Conservation (phyloP, 169 alveolate species). For the Neospora caninum region DNA sequence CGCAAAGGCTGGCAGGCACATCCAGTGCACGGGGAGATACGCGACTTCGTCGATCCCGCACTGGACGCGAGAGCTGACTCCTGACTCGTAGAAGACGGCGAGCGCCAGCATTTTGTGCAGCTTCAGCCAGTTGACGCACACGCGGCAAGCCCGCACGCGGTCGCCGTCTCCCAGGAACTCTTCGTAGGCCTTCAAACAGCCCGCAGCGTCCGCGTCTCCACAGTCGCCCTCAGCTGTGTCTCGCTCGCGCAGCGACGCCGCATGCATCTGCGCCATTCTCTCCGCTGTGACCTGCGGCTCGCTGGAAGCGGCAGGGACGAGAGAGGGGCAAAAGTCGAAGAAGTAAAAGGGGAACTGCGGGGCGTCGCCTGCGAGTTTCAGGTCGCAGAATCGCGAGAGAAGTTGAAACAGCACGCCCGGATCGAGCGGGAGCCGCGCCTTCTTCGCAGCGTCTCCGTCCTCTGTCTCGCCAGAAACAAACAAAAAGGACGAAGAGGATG, state of each 20-base stretch:
- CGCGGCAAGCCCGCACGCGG: not conserved
- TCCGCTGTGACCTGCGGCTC: no score
- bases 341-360: not conserved
- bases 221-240: not conserved
- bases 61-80: not conserved
- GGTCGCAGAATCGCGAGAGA: constrained; percentile 1
- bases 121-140: constrained; percentile 39
- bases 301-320: no score
- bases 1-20: not conserved
- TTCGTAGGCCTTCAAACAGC: not conserved
- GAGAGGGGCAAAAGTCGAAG: not conserved
- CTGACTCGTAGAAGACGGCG: not conserved
- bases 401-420: constrained; percentile 18
- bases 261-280: no score
- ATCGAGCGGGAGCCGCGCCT: not conserved
- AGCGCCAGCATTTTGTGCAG: not conserved
- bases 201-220: not conserved
- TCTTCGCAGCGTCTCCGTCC: not conserved
- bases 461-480: not conserved
- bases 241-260: no score
- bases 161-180: not conserved
- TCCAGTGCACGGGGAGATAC: not conserved
- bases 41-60: not conserved
- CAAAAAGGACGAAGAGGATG: not conserved
- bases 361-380: not conserved